These are phyloP conservation scores for Gyromitra esculenta DNA, from an alignment of 2,329 filamentous ascomycete species.

Conservation along the genomic window DNA sequence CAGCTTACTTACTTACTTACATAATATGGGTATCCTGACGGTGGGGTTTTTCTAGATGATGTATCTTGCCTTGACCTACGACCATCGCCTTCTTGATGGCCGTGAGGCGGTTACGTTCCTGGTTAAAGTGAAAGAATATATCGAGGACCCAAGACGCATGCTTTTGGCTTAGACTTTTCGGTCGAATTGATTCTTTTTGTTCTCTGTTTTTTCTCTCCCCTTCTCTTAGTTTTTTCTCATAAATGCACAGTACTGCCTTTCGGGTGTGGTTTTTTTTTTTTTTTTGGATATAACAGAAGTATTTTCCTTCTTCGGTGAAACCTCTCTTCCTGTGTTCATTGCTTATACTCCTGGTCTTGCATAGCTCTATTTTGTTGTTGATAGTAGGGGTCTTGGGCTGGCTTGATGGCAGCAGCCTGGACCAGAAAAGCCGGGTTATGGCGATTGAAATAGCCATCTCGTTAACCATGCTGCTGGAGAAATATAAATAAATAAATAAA, in stretches of 20 bases:
- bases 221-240: slow-evolving; percentile 15
- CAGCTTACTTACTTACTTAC: background rate
- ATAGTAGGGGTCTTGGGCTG: background rate
- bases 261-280: background rate
- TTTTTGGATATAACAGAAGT: background rate
- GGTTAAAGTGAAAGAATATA: slow-evolving; percentile 96
- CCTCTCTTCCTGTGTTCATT: background rate
- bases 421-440: background rate
- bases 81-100: slow-evolving; percentile 93
- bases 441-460: background rate
- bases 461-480: background rate
- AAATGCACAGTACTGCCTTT: slow-evolving; percentile 17
- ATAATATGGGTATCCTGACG: background rate
- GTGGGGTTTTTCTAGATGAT: slow-evolving; percentile 73
- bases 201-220: slow-evolving; percentile 11
- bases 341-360: background rate
- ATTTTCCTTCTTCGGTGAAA: background rate
- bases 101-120: slow-evolving; percentile 96
- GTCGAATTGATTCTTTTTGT: slow-evolving; percentile 15
- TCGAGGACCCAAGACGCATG: slow-evolving; percentile 95
- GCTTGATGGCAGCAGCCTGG: background rate
- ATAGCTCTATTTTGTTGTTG: slow-evolving; percentile 7
- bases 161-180: slow-evolving; percentile 61
- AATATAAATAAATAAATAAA: slow-evolving; percentile 9
- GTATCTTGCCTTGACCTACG: slow-evolving; percentile 97